phyloP scores from a whole-genome alignment of 352 stramenopile species.

The Achlya hypogyna region DNA sequence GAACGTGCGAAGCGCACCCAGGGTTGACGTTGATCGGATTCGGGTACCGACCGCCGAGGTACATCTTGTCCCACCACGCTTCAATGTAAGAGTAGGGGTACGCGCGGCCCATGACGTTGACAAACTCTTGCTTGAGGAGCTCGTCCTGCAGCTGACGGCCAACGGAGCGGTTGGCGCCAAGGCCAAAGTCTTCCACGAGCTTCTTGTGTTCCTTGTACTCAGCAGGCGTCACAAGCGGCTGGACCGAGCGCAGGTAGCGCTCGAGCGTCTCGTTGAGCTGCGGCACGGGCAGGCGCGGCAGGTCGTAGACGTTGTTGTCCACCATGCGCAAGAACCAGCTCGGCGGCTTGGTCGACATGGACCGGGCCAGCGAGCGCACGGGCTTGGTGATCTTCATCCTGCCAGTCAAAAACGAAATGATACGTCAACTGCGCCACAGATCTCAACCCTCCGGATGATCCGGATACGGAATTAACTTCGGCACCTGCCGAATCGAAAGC shows the following conservation, averaged over 20 bases:
- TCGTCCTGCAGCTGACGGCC: conserved; percentile 50
- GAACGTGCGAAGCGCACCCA: conserved; percentile 50
- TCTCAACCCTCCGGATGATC: neutral
- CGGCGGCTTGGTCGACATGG: conserved; percentile 17
- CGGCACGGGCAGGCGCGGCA: conserved; percentile 80
- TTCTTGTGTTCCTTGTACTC: conserved; percentile 60
- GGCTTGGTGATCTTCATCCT: conserved; percentile 5
- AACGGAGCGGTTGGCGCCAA: conserved; percentile 26
- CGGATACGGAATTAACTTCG: neutral
- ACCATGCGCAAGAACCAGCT: conserved; percentile 68
- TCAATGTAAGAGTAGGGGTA: conserved; percentile 93
- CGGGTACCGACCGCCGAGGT: conserved; percentile 82
- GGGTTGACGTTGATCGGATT: conserved; percentile 89
- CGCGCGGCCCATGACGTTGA: conserved; percentile 61
- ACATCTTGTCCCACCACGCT: conserved; percentile 87
- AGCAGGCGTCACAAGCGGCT: conserved; percentile 56
- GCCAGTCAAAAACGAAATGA: neutral
- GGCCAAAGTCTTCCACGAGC: conserved; percentile 45
- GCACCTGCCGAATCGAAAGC: neutral
- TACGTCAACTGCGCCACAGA: neutral
- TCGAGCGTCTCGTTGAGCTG: conserved; percentile 82
- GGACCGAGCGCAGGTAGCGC: conserved; percentile 75
- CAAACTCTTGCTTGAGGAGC: conserved; percentile 60
- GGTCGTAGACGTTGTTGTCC: conserved; percentile 64
- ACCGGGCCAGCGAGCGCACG: neutral